Evolutionary conservation across 805 yeast genomes (phyloP), one percentile per base, ranked within the genome.

Genomic region (Candida broadrunensis): DNA sequence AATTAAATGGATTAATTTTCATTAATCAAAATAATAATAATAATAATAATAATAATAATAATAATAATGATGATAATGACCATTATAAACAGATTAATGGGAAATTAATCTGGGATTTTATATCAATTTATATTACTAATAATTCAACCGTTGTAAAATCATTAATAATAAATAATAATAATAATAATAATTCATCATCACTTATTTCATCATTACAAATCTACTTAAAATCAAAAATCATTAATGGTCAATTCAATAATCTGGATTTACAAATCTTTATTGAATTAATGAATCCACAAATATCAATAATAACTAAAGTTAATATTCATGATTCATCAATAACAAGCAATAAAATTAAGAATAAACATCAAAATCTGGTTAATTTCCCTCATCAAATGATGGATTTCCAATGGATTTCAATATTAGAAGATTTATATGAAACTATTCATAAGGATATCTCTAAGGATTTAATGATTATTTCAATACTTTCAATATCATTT

Each of bases 31-130:
- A n/a, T n/a, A n/a, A n/a, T n/a, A n/a, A n/a, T n/a, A n/a, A n/a
- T n/a, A n/a, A n/a, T n/a, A n/a, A n/a, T n/a, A n/a, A n/a, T n/a
- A n/a, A n/a, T n/a, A n/a, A n/a, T n/a, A n/a, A n/a, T n/a, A n/a
- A n/a, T n/a, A 6, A 21, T 7, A 7, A 6, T 7, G 73, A 77
- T 44, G 61, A 83, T 38, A 80, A 77, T 36, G 32, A 29, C 14
- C 24, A 21, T 7, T 7, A 6, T 21, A 21, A 21, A 21, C 9
- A 21, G 9, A 6, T 21, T 21, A 66, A 69, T 16, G 85, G 85
- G 3, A 81, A 74, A 35, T 60, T 80, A 2, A 55, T 80, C 0
- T 85, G 95, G 95, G 67, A 83, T 47, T 75, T 85, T 43, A 70
- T 78, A 9, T 71, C 67, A 39, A 65, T 82, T 1, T 85, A 81